phyloP scores from a whole-genome alignment of 176 grass and related monocot genomes.

The Zizania latifolia region DNA sequence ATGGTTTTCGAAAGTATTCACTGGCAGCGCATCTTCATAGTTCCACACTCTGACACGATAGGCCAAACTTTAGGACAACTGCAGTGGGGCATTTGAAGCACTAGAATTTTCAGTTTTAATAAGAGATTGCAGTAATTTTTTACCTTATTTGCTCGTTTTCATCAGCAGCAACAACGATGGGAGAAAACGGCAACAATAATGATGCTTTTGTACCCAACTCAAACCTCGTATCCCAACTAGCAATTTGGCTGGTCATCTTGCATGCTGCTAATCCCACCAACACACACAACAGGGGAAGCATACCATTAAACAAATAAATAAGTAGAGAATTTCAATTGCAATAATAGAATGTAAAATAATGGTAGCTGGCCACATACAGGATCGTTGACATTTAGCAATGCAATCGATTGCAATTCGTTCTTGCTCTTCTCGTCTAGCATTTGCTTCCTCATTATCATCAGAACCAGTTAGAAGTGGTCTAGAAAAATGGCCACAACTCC shows the following conservation, averaged over 20 bases:
- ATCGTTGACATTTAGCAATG: conserved; percentile 79
- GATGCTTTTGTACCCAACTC: conserved; percentile 72
- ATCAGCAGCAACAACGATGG: conserved; percentile 83
- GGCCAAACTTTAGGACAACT: conserved; percentile 27
- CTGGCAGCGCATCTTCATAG: conserved; percentile 58
- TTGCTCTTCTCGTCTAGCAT: conserved; percentile 77
- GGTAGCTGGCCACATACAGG: conserved; percentile 51
- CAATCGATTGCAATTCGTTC: conserved; percentile 68
- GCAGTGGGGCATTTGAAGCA: conserved; percentile 7
- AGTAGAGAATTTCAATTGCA: conserved; percentile 20
- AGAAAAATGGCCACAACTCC: conserved; percentile 98
- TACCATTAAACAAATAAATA: conserved; percentile 23
- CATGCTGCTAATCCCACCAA: conserved; percentile 49
- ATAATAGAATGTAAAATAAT: not conserved
- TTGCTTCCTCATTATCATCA: conserved; percentile 81
- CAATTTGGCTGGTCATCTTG: conserved; percentile 93
- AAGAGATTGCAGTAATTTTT: not conserved
- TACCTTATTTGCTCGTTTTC: conserved; percentile 94
- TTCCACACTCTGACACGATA: conserved; percentile 80
- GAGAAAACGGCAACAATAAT: conserved; percentile 81
- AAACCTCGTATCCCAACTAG: conserved; percentile 93
- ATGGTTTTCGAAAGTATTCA: conserved; percentile 88
- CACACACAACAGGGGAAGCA: conserved; percentile 1
- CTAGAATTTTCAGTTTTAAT: not conserved
- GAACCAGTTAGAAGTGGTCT: conserved; percentile 69